A percentile compares a stretch with the other conserved stretches of the same genome.
phyloP scores from a whole-genome alignment of 306 rosid species.

The Leucaena leucocephala region DNA sequence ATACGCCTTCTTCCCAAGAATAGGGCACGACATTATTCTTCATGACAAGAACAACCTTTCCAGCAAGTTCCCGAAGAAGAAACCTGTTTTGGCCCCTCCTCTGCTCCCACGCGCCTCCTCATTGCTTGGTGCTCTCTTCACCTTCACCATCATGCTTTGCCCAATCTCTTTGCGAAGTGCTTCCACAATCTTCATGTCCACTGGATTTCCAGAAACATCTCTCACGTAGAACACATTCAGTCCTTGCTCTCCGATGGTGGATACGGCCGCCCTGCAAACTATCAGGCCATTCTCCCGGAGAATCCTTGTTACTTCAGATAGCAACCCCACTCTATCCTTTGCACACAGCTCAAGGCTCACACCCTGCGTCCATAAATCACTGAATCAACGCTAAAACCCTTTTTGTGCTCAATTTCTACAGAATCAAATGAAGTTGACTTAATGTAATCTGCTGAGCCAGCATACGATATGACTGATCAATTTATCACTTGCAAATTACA shows the following conservation, averaged over 20 bases:
- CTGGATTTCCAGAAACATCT: slow-evolving; percentile 58
- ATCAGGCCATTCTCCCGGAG: slow-evolving; percentile 72
- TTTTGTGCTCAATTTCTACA: neutral
- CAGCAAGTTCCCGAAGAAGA: slow-evolving; percentile 65
- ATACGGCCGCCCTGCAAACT: slow-evolving; percentile 68
- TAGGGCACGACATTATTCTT: neutral
- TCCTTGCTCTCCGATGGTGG: slow-evolving; percentile 63
- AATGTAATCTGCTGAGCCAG: neutral
- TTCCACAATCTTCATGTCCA: slow-evolving; percentile 50
- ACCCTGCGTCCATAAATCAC: slow-evolving; percentile 55
- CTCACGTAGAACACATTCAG: slow-evolving; percentile 62
- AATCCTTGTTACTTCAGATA: slow-evolving; percentile 75
- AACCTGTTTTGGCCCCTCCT: slow-evolving; percentile 61
- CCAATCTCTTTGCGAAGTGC: slow-evolving; percentile 61
- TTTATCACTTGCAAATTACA: slow-evolving; percentile 11
- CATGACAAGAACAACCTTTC: slow-evolving; percentile 59
- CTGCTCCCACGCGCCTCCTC: slow-evolving; percentile 45
- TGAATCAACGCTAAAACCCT: slow-evolving; percentile 34
- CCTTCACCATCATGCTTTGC: slow-evolving; percentile 53
- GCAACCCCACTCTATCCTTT: slow-evolving; percentile 73
- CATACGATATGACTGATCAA: neutral
- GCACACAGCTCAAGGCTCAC: slow-evolving; percentile 75
- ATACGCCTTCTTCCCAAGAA: neutral
- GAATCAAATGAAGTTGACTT: neutral
- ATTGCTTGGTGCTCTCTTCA: slow-evolving; percentile 53